These are phyloP conservation scores for Russula foetens DNA, from an alignment of 768 basidiomycete genomes.

Conservation along the genomic window DNA sequence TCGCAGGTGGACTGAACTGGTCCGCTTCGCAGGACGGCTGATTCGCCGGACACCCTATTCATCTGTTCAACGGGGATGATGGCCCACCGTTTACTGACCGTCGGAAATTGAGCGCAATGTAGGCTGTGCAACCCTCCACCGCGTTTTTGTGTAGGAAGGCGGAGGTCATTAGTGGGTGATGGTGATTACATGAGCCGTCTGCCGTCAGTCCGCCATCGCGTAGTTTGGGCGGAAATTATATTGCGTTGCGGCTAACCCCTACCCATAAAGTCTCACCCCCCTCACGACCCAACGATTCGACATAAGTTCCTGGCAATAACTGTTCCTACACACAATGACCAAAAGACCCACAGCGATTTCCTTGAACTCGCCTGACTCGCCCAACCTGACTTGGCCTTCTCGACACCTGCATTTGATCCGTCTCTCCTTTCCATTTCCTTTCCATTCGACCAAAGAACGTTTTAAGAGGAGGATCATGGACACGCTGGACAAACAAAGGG, in stretches of 20 bases:
- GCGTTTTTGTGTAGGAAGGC: not conserved
- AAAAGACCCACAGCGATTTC: conserved; percentile 52
- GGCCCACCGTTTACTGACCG: not conserved
- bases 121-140: not conserved
- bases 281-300: conserved; percentile 55
- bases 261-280: not conserved
- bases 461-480: no score
- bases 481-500: no score
- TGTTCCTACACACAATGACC: conserved; percentile 64
- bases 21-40: not conserved
- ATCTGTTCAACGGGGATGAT: not conserved
- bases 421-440: no score
- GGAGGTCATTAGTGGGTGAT: not conserved
- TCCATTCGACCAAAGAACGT: no score
- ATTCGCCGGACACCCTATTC: no score
- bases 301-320: conserved; percentile 48
- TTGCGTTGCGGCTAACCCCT: not conserved
- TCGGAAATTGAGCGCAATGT: conserved; percentile 1
- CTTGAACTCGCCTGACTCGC: conserved; percentile 16
- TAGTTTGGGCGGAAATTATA: not conserved
- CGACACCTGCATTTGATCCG: no score
- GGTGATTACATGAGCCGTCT: conserved; percentile 6
- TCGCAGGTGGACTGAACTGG: not conserved
- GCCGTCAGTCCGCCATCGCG: not conserved
- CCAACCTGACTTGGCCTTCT: no score